Percentiles rank a stretch among this genome's conserved stretches.
Evolutionary conservation across 2,329 filamentous ascomycete genomes (phyloP).

Genomic region (Phaeosphaeriaceae sp.): DNA sequence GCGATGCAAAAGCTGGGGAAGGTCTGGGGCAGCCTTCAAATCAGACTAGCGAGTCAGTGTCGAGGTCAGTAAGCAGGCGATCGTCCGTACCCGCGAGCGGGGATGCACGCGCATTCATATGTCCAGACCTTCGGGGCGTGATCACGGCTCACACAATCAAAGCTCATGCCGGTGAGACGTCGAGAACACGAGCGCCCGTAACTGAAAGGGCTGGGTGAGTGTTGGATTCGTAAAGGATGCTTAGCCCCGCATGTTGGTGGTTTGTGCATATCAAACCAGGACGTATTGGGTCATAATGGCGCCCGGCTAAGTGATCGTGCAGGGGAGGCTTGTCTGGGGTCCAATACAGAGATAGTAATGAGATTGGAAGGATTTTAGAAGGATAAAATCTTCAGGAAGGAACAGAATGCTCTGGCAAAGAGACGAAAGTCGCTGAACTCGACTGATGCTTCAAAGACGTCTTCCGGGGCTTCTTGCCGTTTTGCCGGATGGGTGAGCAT

Average conservation of each 20-base stretch:
- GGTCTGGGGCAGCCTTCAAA: not conserved
- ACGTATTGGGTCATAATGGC: constrained; percentile 6
- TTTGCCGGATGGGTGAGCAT: not conserved
- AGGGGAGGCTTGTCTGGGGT: constrained; percentile 2
- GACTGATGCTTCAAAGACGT: not conserved
- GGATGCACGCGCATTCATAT: constrained; percentile 13
- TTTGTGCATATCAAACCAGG: constrained; percentile 9
- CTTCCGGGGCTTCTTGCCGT: not conserved
- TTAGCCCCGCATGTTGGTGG: constrained; percentile 20
- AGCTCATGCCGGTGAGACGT: constrained; percentile 10
- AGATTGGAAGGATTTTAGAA: not conserved
- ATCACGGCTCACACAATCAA: constrained; percentile 7
- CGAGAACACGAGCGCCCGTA: constrained; percentile 2
- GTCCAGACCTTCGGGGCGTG: constrained; percentile 7
- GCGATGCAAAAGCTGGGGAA: not conserved
- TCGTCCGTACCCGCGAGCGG: constrained; percentile 7
- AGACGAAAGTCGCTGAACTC: not conserved
- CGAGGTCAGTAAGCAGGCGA: constrained; percentile 2
- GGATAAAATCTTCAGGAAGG: not conserved
- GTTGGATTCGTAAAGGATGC: constrained; percentile 7
- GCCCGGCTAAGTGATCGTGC: not conserved
- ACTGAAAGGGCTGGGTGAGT: not conserved
- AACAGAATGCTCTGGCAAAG: not conserved
- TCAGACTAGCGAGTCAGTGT: constrained; percentile 2
- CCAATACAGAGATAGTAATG: not conserved